Conservation (phyloP, 1,139 yeast genomes). For the Arxiozyma slooffiae region DNA sequence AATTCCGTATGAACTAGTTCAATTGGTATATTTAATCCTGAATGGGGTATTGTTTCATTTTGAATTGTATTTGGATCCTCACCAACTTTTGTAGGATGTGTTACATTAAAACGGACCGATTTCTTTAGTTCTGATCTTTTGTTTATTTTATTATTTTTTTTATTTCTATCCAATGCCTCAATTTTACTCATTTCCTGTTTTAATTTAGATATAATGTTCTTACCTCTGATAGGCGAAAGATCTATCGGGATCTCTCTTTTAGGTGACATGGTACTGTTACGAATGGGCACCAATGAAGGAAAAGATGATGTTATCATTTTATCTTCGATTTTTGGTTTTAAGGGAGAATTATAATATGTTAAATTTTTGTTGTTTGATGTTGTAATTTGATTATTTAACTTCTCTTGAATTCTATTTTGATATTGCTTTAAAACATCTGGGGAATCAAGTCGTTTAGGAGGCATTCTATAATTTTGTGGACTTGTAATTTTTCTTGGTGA, state of each 20-base stretch:
- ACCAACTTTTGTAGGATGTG: background rate
- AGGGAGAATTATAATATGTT: constrained; percentile 1
- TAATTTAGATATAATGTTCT: constrained; percentile 3
- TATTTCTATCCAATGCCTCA: background rate
- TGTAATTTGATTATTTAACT: background rate
- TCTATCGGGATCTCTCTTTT: background rate
- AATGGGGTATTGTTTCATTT: background rate
- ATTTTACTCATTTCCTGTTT: constrained; percentile 5
- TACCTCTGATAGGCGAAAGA: constrained; percentile 3
- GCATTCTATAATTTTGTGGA: constrained; percentile 2
- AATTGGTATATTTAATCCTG: background rate
- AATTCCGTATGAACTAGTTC: background rate
- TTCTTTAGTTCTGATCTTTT: constrained; percentile 6
- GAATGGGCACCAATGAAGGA: background rate
- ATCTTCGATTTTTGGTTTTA: background rate
- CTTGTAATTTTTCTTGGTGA: constrained; percentile 9
- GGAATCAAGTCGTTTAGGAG: constrained; percentile 10
- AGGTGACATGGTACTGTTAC: background rate
- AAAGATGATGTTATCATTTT: background rate
- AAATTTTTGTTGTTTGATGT: background rate
- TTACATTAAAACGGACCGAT: constrained; percentile 14
- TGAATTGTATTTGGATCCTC: background rate
- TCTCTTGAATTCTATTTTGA: background rate
- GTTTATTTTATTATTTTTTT: constrained; percentile 14
- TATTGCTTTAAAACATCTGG: background rate